Base-by-base conservation (phyloP, 169 alveolate species). In the Miamiensis avidus region DNA sequence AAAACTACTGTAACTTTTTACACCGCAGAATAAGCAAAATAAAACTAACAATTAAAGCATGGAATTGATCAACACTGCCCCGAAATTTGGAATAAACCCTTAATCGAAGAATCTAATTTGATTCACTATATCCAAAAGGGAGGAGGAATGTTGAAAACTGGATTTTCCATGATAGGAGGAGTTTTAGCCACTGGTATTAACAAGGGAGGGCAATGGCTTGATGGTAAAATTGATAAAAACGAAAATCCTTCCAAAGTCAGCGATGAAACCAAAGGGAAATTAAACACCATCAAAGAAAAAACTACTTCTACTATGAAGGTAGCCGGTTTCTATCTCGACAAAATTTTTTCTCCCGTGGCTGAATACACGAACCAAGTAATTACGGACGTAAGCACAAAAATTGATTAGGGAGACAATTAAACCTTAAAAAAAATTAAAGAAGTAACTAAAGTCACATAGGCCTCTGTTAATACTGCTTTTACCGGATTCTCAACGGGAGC, bases 121-220 rank as follows among this genome's bases (percentile, higher is more conserved):
- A 27, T 79, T 29, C 84, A 79, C 64, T 79, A 79, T 64, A 79
- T 79, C n/a, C 34, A 34, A 74, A 79, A 79, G 49, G 84, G 84
- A n/a, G 84, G 84, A 34, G 76, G 73, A 28, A 26, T 49, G 1
- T 31, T 79, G 4, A 79, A 79, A 72, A 65, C 34, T 29, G 76
- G 77, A 0, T 79, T 79, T 31, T 25, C 33, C 20, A 49, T 69
- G 75, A 16, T 79, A 64, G 84, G 84, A 27, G 29, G 30, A 28
- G 15, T 33, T 49, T 69, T 74, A 34, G 74, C 84, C 30, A 29
- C 76, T 16, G 84, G 84, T 1, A 49, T 79, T 25, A 79, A 65
- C 64, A 79, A 34, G 29, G 84, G 76, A 49, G 84, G 84, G 0
- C 64, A 79, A 49, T 79, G 65, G 28, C 29, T 79, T 29, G 76